These are phyloP conservation scores for Calonectria fujianensis DNA, from an alignment of 2,329 filamentous ascomycete genomes.

Conservation along the genomic window DNA sequence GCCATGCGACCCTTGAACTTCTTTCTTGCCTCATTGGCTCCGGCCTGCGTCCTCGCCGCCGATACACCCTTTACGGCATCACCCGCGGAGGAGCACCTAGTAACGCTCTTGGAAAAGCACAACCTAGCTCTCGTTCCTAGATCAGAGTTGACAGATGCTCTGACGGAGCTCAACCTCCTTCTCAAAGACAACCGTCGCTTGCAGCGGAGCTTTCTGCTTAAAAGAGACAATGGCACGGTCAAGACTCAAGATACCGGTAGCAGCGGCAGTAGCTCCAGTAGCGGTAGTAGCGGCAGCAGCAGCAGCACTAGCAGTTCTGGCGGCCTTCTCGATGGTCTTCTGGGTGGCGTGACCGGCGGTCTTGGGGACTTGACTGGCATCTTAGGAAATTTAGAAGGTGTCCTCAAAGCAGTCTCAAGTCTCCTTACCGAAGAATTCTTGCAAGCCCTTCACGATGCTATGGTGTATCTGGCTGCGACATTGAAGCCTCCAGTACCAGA, in stretches of 20 bases:
- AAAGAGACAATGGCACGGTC: not conserved
- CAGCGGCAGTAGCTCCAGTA: not conserved
- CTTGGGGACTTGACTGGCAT: constrained; percentile 48
- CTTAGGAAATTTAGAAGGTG: constrained; percentile 51
- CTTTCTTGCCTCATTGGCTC: constrained; percentile 59
- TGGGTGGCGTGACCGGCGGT: constrained; percentile 36
- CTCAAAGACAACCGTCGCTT: constrained; percentile 48
- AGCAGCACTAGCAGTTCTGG: not conserved
- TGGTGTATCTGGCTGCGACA: constrained; percentile 62
- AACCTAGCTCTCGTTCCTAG: constrained; percentile 66
- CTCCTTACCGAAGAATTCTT: constrained; percentile 64
- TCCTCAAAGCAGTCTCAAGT: constrained; percentile 55
- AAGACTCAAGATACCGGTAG: not conserved
- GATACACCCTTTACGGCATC: constrained; percentile 49
- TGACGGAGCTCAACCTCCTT: constrained; percentile 64
- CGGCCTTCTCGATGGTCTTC: constrained; percentile 5
- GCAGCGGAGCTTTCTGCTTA: not conserved
- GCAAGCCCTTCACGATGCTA: constrained; percentile 63
- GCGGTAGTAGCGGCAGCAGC: not conserved
- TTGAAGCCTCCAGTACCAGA: constrained; percentile 62
- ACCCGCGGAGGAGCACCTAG: constrained; percentile 61
- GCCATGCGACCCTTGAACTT: constrained; percentile 61
- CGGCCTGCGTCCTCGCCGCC: constrained; percentile 58
- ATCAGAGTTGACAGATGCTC: constrained; percentile 67
- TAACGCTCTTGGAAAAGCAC: constrained; percentile 64